Evolutionary conservation across 768 basidiomycete genomes (phyloP).

Genomic region (Lenzites betulinus): DNA sequence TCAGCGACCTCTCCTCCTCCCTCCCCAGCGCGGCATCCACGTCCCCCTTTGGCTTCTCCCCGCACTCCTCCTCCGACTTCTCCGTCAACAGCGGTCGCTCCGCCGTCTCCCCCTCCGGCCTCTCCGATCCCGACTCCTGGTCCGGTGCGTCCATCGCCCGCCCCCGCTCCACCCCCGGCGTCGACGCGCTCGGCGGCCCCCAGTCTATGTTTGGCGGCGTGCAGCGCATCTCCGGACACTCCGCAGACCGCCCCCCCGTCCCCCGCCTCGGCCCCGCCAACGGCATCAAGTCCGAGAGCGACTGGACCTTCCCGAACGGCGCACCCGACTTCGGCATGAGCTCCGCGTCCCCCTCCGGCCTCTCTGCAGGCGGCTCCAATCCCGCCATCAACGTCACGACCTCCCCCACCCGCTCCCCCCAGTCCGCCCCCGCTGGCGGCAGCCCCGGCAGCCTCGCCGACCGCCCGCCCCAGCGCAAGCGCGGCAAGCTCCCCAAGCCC

Average conservation of each 20-base stretch:
- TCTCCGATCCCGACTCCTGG: slow-evolving; percentile 20
- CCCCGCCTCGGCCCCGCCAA: slow-evolving; percentile 25
- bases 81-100: slow-evolving; percentile 30
- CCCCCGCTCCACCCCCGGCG: slow-evolving; percentile 64
- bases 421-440: slow-evolving; percentile 39
- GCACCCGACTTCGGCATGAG: slow-evolving; percentile 50
- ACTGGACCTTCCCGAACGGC: slow-evolving; percentile 64
- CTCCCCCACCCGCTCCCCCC: slow-evolving; percentile 58
- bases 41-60: slow-evolving; percentile 50
- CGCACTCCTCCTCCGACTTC: slow-evolving; percentile 21
- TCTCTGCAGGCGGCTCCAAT: slow-evolving; percentile 35
- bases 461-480: slow-evolving; percentile 70
- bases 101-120: slow-evolving; percentile 40
- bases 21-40: slow-evolving; percentile 51
- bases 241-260: slow-evolving; percentile 44
- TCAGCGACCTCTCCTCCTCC: slow-evolving; percentile 50
- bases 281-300: slow-evolving; percentile 50
- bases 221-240: slow-evolving; percentile 72
- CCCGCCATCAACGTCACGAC: slow-evolving; percentile 38
- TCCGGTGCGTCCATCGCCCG: slow-evolving; percentile 52
- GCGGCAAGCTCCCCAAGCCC: slow-evolving; percentile 88
- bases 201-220: slow-evolving; percentile 66
- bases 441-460: slow-evolving; percentile 62
- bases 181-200: slow-evolving; percentile 45
- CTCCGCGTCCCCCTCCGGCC: slow-evolving; percentile 38